A percentile compares a stretch with the other conserved stretches of the same genome.
These are phyloP conservation scores for Russula sp. DNA, from an alignment of 768 basidiomycete genomes.

Conservation along the genomic window DNA sequence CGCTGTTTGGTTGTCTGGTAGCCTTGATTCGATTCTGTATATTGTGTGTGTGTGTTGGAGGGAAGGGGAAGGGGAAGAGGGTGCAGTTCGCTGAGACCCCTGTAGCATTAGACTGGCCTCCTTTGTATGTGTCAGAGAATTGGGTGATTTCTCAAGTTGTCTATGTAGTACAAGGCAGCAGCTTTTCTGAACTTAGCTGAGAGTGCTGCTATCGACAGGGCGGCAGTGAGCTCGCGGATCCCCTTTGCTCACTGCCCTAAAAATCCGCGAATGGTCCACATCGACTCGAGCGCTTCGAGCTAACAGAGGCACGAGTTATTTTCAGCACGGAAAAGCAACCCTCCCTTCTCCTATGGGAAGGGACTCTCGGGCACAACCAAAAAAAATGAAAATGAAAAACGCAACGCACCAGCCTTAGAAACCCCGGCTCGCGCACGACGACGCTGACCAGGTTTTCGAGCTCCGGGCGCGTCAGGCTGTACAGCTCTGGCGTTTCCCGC, in stretches of 20 bases:
- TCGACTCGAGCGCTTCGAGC: conserved; percentile 48
- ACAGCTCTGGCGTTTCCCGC: conserved; percentile 42
- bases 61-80: too few species aligned
- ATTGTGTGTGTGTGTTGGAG: too few species aligned
- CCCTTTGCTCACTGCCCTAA: conserved; percentile 9
- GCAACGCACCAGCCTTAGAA: conserved; percentile 57
- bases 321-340: neutral
- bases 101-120: too few species aligned
- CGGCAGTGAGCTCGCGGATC: neutral
- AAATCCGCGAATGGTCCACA: conserved; percentile 38
- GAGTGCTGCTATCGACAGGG: neutral
- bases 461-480: conserved; percentile 43
- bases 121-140: too few species aligned
- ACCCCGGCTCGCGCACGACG: conserved; percentile 70
- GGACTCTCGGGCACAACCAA: too few species aligned
- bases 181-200: neutral
- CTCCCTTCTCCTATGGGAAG: neutral
- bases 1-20: too few species aligned
- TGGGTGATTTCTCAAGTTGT: too few species aligned
- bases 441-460: conserved; percentile 55
- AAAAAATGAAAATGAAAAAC: neutral
- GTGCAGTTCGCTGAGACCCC: too few species aligned
- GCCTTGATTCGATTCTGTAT: too few species aligned
- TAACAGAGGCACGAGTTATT: neutral
- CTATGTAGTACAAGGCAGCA: too few species aligned